phyloP scores from a whole-genome alignment of 2,329 filamentous ascomycete genomes.

The Amesomyces nigricolor region DNA sequence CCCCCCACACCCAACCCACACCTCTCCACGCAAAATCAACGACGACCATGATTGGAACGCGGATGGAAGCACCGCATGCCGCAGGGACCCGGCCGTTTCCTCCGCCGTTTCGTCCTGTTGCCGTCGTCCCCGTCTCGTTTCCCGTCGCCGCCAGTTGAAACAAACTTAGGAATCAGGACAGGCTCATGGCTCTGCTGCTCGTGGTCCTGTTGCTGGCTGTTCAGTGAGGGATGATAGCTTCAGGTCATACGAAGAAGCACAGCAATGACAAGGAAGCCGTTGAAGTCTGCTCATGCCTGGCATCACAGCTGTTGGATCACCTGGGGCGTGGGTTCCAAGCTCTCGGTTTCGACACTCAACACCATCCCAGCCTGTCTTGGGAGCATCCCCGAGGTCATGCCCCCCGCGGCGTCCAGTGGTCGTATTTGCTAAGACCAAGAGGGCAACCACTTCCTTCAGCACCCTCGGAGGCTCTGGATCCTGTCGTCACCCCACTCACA shows the following conservation, averaged over 20 bases:
- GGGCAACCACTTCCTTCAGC: conserved; percentile 1
- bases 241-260: too few species aligned
- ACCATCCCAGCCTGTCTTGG: neutral
- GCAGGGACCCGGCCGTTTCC: conserved; percentile 1
- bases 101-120: too few species aligned
- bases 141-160: too few species aligned
- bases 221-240: too few species aligned
- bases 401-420: neutral
- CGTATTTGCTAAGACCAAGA: neutral
- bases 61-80: conserved; percentile 10
- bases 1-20: neutral
- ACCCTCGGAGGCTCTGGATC: neutral
- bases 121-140: too few species aligned
- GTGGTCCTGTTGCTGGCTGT: too few species aligned
- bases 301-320: too few species aligned
- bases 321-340: too few species aligned
- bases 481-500: conserved; percentile 2
- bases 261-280: too few species aligned
- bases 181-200: too few species aligned
- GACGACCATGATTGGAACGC: conserved; percentile 17
- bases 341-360: neutral
- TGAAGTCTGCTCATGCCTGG: too few species aligned
- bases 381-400: neutral
- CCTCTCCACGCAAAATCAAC: neutral
- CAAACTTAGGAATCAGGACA: too few species aligned